Evolutionary conservation across 352 stramenopile species (phyloP), one percentile per base, ranked within the genome.

Genomic region (Thalassiosira delicatula): DNA sequence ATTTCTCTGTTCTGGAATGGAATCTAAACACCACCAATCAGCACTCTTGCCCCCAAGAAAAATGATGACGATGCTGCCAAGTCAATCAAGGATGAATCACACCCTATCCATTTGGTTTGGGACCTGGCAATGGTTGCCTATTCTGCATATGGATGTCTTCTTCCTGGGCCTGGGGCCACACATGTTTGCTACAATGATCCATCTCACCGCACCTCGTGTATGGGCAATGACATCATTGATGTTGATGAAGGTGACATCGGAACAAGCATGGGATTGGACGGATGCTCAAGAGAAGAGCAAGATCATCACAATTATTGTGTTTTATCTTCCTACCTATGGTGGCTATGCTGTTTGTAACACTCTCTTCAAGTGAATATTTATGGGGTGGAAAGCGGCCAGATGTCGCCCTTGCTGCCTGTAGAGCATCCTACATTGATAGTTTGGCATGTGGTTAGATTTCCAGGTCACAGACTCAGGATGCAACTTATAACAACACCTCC

Each of bases 201-300:
- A 37, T 61, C 70, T 62, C 60, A 46, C 40, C 53, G 56, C 23
- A 46, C 56, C 0, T 25, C 53, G 35, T 0, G 14, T 4, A n/a
- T 78, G 57, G 70, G 54, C 70, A n/a, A 78, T 78, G 70, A 71
- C 70, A 29, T 53, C 37, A 40, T 62, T 78, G 35, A 78, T 78
- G 70, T 12, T 59, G 17, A 23, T 57, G 23, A 78, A 78, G 29
- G 25, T 71, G 19, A 30, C 25, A n/a, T 56, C 27, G 17, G 21
- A 42, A 8, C 19, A n/a, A 44, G 57, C 44, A 40, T 65, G 51
- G 59, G 65, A 79, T 17, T 76, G 53, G 33, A 42, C 46, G 0
- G 61, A 79, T 35, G 42, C 0, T 27, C 49, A 30, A 23, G 8
- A 54, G 33, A 71, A 62, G 14, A 61, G 59, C 59, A 79, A 79